Percentiles rank a stretch among this genome's conserved stretches.
Conservation (phyloP, 208 protist species). For the Trypanosoma melophagium region DNA sequence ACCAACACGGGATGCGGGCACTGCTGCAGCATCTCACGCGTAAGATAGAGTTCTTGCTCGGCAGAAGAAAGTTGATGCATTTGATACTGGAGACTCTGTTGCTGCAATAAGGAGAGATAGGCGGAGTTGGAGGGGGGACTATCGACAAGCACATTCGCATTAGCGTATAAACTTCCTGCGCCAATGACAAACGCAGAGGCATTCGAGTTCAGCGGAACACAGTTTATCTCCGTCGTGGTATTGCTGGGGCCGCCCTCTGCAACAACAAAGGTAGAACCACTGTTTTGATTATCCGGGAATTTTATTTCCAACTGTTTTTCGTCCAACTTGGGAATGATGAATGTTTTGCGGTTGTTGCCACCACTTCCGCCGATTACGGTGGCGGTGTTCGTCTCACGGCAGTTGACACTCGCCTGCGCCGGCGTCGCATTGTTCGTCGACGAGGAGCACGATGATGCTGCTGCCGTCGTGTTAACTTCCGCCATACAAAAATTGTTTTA, state of each 20-base stretch:
- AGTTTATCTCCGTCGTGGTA: slow-evolving; percentile 6
- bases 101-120: slow-evolving; percentile 37
- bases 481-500: slow-evolving; percentile 2
- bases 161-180: slow-evolving; percentile 11
- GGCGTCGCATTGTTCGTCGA: slow-evolving; percentile 5
- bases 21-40: slow-evolving; percentile 56
- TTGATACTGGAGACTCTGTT: slow-evolving; percentile 41
- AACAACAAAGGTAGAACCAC: slow-evolving; percentile 19
- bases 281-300: slow-evolving; percentile 17
- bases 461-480: slow-evolving; percentile 1
- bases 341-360: slow-evolving; percentile 11
- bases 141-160: slow-evolving; percentile 10
- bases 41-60: slow-evolving; percentile 65
- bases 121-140: slow-evolving; percentile 23
- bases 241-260: slow-evolving; percentile 8
- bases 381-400: neutral
- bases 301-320: slow-evolving; percentile 43
- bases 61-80: slow-evolving; percentile 29
- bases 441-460: neutral
- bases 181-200: slow-evolving; percentile 27
- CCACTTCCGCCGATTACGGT: neutral
- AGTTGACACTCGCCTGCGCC: neutral
- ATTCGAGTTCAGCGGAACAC: slow-evolving; percentile 27
- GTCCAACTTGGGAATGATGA: slow-evolving; percentile 28
- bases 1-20: slow-evolving; percentile 58